Percentiles rank a stretch among this genome's conserved stretches.
Conservation (phyloP, 345 rosid species). For the Corchorus capsularis region DNA sequence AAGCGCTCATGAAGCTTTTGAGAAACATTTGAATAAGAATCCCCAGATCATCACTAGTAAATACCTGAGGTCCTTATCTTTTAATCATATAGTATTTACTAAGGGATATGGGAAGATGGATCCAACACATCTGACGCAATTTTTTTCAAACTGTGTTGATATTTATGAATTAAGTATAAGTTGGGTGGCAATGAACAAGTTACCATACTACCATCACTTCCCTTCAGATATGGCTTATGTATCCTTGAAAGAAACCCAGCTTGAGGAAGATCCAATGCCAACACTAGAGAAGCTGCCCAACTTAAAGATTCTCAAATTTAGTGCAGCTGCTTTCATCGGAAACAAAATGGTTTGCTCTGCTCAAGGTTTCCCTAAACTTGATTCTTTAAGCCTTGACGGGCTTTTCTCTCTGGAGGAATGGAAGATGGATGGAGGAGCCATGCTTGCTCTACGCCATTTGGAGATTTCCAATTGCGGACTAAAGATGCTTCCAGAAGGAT, state of each 20-base stretch:
- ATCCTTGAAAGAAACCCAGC: background rate
- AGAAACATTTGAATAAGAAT: no score
- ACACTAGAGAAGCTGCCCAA: slow-evolving; percentile 40
- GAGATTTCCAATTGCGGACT: slow-evolving; percentile 25
- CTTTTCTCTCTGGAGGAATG: slow-evolving; percentile 26
- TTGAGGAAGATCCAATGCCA: slow-evolving; percentile 41
- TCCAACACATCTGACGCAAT: background rate
- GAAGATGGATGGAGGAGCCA: slow-evolving; percentile 37
- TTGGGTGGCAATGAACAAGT: background rate
- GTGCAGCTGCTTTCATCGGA: slow-evolving; percentile 27
- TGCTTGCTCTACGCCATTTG: slow-evolving; percentile 33
- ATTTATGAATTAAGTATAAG: background rate
- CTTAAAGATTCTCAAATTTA: slow-evolving; percentile 27
- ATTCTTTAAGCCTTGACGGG: background rate
- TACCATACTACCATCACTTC: background rate
- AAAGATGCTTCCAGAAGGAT: slow-evolving; percentile 29
- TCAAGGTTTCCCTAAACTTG: slow-evolving; percentile 31
- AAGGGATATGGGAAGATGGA: background rate
- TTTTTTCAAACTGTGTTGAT: background rate
- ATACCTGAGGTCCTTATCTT: background rate
- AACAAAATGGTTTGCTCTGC: slow-evolving; percentile 28
- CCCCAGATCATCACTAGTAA: background rate
- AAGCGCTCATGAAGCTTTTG: background rate
- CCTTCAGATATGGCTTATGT: background rate
- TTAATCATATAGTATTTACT: no score